Evolutionary conservation across 352 stramenopile genomes (phyloP), one percentile per base, ranked within the genome.

Genomic region (Phytophthora tentaculata): DNA sequence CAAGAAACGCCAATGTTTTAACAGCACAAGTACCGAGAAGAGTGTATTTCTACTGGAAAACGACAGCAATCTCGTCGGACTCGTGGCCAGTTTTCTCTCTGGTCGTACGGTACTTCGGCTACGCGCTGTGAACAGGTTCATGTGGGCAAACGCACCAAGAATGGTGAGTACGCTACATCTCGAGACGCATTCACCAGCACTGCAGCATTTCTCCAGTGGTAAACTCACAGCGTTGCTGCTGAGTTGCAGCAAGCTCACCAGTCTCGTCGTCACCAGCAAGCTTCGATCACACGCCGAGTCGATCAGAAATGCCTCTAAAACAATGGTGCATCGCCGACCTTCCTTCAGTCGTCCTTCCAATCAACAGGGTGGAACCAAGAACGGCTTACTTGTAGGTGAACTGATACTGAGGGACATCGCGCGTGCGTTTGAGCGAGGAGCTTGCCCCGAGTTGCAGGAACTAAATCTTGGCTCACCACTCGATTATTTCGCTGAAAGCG

Each of bases 401-500:
- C 44, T 74, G 5, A 41, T 74, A 29, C 69, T 74, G 0, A 56
- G 44, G 28, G 69, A 75, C 17, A 61, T 75, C 9, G 54, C 69
- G 20, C 44, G 56, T n/a, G 69, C 71, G 12, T 72, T 84, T 43
- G 39, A 82, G 51, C 45, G 47, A 47, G 51, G 67, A 56, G 62
- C 70, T 2, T 88, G 80, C 44, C 67, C 69, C 1, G 55, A 67
- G 39, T 72, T 90, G 20, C 13, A 76, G 20, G 49, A 68, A 22
- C 66, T 91, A 17, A 64, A 72, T 26, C 56, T 91, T 6, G 63
- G 52, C 8, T 71, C 83, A 13, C 80, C 83, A 0, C 81, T 91
- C 14, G 79, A 91, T 60, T 83, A 76, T 41, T 78, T 82, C n/a
- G 74, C 75, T 2, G 83, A 91, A 56, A 83, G 77, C 45, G 77